Evolutionary conservation across 2,329 filamentous ascomycete genomes (phyloP).

Genomic region (Xylariaceae sp.): DNA sequence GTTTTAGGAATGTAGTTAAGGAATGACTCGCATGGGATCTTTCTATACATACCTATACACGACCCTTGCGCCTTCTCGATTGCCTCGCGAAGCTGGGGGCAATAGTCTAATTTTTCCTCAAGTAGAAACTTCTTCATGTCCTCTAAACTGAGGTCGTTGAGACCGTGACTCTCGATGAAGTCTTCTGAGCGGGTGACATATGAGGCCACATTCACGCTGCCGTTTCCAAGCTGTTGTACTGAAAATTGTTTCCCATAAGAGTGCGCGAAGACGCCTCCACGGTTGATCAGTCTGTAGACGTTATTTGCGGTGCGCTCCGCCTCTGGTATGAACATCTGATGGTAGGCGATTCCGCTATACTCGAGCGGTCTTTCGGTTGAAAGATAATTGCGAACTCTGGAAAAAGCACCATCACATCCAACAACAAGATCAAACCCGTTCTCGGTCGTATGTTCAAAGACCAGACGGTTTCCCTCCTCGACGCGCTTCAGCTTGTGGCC

Average conservation of each 20-base stretch:
- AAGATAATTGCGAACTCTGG: constrained; percentile 35
- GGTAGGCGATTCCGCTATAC: constrained; percentile 45
- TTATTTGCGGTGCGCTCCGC: constrained; percentile 41
- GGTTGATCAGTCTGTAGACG: constrained; percentile 44
- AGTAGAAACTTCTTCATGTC: neutral
- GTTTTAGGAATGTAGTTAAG: too few relatives aligned
- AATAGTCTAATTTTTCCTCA: constrained; percentile 37
- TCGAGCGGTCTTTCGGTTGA: constrained; percentile 37
- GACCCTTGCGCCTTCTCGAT: constrained; percentile 40
- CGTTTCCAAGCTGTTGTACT: constrained; percentile 48
- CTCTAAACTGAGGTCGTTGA: neutral
- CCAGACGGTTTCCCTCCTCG: constrained; percentile 33
- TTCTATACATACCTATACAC: too few relatives aligned
- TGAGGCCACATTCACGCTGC: constrained; percentile 38
- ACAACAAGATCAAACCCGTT: constrained; percentile 40
- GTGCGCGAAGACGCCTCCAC: constrained; percentile 45
- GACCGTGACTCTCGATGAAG: neutral
- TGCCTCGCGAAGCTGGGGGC: constrained; percentile 39
- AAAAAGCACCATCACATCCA: constrained; percentile 38
- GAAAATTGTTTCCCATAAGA: constrained; percentile 41
- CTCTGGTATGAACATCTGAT: constrained; percentile 42
- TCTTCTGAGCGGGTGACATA: neutral
- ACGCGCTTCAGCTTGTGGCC: constrained; percentile 42
- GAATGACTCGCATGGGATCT: too few relatives aligned
- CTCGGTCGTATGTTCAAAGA: constrained; percentile 35